Evolutionary conservation across 1,284 basidiomycete species (phyloP).

Genomic region (Puccinia polysora): DNA sequence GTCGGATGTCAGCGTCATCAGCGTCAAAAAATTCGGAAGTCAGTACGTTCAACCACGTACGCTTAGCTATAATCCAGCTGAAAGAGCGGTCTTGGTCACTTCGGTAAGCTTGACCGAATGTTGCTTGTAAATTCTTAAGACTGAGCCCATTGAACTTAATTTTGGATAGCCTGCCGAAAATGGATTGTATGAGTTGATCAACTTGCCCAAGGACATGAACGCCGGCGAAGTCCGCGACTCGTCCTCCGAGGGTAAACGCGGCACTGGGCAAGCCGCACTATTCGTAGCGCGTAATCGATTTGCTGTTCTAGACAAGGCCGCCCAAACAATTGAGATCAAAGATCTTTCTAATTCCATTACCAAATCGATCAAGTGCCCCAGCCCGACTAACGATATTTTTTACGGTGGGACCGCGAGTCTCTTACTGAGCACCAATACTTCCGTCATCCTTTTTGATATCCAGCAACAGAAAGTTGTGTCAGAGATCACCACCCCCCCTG

Average conservation of each 20-base stretch:
- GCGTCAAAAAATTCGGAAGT: conserved; percentile 90
- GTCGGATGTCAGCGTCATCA: conserved; percentile 83
- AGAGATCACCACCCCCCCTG: conserved; percentile 86
- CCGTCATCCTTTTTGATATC: conserved; percentile 91
- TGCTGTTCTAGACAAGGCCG: conserved; percentile 83
- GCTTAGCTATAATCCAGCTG: conserved; percentile 94
- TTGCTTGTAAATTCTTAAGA: background rate
- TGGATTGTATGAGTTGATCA: conserved; percentile 83
- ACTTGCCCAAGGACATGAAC: conserved; percentile 66
- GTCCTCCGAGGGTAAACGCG: conserved; percentile 85
- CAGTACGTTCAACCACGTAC: conserved; percentile 92
- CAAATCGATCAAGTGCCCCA: conserved; percentile 87
- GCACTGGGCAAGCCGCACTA: conserved; percentile 79
- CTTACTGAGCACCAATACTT: conserved; percentile 77
- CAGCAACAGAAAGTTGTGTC: conserved; percentile 93
- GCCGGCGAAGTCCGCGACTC: conserved; percentile 81
- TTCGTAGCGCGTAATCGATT: conserved; percentile 97
- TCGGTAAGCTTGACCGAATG: conserved; percentile 56
- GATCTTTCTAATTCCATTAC: conserved; percentile 91
- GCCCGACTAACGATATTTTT: conserved; percentile 92
- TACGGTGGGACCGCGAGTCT: conserved; percentile 94
- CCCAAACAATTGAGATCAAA: conserved; percentile 86
- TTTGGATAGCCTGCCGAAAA: conserved; percentile 67
- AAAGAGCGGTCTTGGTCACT: conserved; percentile 86
- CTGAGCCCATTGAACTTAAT: background rate